These are phyloP conservation scores for Protomyces gravidus DNA, from an alignment of 1,139 yeast genomes.

Conservation along the genomic window DNA sequence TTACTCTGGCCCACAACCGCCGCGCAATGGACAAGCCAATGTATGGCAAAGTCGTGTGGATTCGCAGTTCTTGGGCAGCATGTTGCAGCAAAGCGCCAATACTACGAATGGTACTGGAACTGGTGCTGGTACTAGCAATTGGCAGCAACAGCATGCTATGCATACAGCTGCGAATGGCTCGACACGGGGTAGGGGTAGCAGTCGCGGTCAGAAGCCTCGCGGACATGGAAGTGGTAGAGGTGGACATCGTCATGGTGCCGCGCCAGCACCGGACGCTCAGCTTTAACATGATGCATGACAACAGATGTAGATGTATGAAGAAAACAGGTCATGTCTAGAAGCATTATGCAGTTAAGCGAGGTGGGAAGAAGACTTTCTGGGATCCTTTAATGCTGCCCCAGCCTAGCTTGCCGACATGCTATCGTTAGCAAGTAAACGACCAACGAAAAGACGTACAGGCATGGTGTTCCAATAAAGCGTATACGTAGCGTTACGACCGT, in stretches of 20 bases:
- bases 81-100: constrained; percentile 7
- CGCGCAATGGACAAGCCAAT: not conserved
- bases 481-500: constrained; percentile 61
- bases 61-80: constrained; percentile 14
- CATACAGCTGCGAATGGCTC: not conserved
- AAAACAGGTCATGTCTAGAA: not conserved
- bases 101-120: not conserved
- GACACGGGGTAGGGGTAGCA: constrained; percentile 3
- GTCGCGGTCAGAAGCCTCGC: not conserved
- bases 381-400: constrained; percentile 37
- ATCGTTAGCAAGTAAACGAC: not conserved
- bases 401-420: constrained; percentile 67
- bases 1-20: not conserved
- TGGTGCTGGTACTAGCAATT: not conserved
- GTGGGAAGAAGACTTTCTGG: constrained; percentile 30
- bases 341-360: constrained; percentile 2
- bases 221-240: constrained; percentile 30
- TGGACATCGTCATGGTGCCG: constrained; percentile 18
- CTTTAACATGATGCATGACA: no score
- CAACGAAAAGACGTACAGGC: constrained; percentile 46
- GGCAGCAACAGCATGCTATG: constrained; percentile 1
- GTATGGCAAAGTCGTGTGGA: constrained; percentile 21
- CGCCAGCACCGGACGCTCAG: not conserved
- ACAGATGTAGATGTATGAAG: no score
- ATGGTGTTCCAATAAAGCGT: constrained; percentile 87